Conservation (phyloP, 2,329 filamentous ascomycete genomes). For the Fusarium anguioides region DNA sequence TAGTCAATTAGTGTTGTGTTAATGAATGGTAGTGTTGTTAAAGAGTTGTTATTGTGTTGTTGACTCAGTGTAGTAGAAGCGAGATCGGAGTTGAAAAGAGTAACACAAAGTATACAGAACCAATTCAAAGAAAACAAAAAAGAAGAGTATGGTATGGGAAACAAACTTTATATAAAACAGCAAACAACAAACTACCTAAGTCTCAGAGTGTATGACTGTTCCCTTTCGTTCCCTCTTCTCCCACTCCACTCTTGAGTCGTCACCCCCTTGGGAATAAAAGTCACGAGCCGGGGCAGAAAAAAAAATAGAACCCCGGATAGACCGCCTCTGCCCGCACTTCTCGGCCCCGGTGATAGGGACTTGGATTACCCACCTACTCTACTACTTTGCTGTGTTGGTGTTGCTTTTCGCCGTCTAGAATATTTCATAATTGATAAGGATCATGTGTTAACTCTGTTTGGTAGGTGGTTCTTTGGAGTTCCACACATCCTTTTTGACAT, state of each 20-base stretch:
- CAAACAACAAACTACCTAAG: not conserved
- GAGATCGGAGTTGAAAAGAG: slow-evolving; percentile 10
- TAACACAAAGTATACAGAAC: not conserved
- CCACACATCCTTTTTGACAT: slow-evolving; percentile 10
- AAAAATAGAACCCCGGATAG: slow-evolving; percentile 32
- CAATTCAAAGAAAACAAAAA: not conserved
- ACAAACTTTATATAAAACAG: slow-evolving; percentile 22
- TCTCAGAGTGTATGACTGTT: slow-evolving; percentile 2
- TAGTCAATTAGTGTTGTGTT: not conserved
- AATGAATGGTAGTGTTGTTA: not conserved
- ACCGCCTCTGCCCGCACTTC: slow-evolving; percentile 45
- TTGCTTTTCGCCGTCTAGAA: not conserved
- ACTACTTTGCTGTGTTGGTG: not conserved
- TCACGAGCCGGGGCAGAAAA: slow-evolving; percentile 16
- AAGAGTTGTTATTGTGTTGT: too few relatives aligned
- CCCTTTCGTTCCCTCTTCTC: not conserved
- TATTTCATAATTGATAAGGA: not conserved
- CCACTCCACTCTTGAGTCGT: slow-evolving; percentile 14
- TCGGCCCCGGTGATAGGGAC: slow-evolving; percentile 38
- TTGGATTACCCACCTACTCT: too few relatives aligned
- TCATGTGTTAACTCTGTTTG: slow-evolving; percentile 15
- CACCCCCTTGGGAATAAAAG: not conserved
- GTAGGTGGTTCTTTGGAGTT: slow-evolving; percentile 15
- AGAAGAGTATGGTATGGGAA: not conserved
- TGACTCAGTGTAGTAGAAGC: too few relatives aligned